A percentile compares a stretch with the other conserved stretches of the same genome.
Conservation (phyloP, 2,329 filamentous ascomycete genomes). For the Colletotrichum sidae region DNA sequence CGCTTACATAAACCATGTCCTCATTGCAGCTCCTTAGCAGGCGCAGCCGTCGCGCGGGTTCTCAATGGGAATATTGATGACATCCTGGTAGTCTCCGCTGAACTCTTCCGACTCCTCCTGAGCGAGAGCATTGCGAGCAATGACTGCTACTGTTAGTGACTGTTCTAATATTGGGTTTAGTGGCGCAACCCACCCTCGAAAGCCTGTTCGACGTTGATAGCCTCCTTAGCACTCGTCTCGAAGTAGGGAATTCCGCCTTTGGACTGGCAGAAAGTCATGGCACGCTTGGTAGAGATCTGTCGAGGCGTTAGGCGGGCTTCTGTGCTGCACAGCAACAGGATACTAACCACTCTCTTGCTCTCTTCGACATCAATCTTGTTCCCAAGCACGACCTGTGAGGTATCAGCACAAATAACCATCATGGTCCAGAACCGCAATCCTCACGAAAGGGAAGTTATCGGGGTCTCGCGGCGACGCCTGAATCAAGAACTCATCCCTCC, state of each 20-base stretch:
- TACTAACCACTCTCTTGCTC: conserved; percentile 87
- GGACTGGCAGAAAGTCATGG: conserved; percentile 96
- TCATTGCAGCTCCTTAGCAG: conserved; percentile 70
- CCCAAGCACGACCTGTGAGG: conserved; percentile 83
- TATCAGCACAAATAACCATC: conserved; percentile 39
- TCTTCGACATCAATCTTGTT: conserved; percentile 99
- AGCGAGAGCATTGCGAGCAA: conserved; percentile 92
- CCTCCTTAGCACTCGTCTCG: conserved; percentile 98
- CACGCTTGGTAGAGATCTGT: conserved; percentile 92
- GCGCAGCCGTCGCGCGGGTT: conserved; percentile 93
- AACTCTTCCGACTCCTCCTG: conserved; percentile 99
- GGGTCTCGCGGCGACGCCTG: conserved; percentile 97
- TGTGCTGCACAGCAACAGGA: background rate
- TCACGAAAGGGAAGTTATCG: conserved; percentile 96
- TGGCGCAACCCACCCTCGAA: conserved; percentile 67
- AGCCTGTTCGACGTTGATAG: conserved; percentile 92
- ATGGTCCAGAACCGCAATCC: conserved; percentile 48
- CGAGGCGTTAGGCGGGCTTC: conserved; percentile 15
- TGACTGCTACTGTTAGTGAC: conserved; percentile 69
- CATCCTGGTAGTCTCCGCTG: conserved; percentile 96
- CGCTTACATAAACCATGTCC: conserved; percentile 18
- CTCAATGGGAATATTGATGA: conserved; percentile 97
- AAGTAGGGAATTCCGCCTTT: conserved; percentile 99
- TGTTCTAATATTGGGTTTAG: background rate
- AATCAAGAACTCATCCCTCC: conserved; percentile 98